phyloP scores from a whole-genome alignment of 495 filamentous ascomycete genomes.

The Darksidea phi region DNA sequence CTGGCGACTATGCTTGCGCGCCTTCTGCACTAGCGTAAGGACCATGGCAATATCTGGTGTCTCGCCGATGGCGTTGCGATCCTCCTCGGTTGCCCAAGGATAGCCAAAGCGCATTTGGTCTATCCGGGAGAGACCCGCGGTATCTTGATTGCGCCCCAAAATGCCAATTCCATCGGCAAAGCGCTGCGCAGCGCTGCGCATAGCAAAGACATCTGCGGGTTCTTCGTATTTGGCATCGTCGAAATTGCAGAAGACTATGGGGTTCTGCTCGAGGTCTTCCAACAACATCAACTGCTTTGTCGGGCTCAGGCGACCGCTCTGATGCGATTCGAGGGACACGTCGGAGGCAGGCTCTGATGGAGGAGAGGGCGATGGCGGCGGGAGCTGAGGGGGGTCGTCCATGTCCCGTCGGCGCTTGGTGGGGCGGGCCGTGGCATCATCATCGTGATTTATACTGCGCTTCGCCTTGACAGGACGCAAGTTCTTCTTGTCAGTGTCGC shows the following conservation, averaged over 20 bases:
- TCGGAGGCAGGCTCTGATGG: constrained; percentile 5
- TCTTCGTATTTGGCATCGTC: constrained; percentile 10
- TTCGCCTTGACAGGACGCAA: not conserved
- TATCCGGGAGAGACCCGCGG: not conserved
- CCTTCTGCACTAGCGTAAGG: constrained; percentile 17
- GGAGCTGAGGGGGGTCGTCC: not conserved
- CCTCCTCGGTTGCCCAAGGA: constrained; percentile 21
- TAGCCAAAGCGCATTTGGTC: constrained; percentile 24
- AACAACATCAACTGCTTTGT: constrained; percentile 7
- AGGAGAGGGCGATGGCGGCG: constrained; percentile 6
- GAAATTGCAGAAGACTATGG: constrained; percentile 16
- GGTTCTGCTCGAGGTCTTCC: constrained; percentile 11
- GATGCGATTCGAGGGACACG: constrained; percentile 21
- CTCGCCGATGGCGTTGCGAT: constrained; percentile 9
- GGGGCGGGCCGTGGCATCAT: not conserved
- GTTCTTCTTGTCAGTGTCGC: constrained; percentile 18
- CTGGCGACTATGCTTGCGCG: constrained; percentile 23
- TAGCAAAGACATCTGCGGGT: constrained; percentile 1
- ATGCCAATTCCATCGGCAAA: constrained; percentile 24
- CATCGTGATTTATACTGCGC: constrained; percentile 1
- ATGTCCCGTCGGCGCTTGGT: not conserved
- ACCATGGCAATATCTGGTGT: constrained; percentile 23
- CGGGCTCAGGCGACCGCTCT: constrained; percentile 17
- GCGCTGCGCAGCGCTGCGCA: constrained; percentile 9
- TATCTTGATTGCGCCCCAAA: constrained; percentile 14